Evolutionary conservation across 192 early-diverging fungal species (phyloP).

Genomic region (Rhizoclosmatium globosum): DNA sequence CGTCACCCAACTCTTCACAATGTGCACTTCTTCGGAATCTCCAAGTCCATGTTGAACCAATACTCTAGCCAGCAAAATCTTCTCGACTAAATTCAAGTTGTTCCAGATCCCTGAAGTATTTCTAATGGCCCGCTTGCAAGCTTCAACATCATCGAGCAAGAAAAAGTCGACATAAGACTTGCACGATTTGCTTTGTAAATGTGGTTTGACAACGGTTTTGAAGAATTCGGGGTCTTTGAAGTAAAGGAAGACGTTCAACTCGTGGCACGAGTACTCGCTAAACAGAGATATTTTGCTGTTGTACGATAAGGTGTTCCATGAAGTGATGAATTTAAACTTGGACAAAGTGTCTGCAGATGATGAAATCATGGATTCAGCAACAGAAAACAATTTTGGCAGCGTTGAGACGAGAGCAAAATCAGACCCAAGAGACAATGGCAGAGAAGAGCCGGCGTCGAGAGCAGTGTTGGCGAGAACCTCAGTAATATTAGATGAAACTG

Average conservation of each 20-base stretch:
- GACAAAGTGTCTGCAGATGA: neutral
- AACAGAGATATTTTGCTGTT: neutral
- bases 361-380: conserved; percentile 15
- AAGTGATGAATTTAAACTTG: conserved; percentile 27
- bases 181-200: conserved; percentile 16
- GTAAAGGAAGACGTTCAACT: conserved; percentile 28
- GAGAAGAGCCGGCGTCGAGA: neutral
- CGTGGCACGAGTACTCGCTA: conserved; percentile 33
- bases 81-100: conserved; percentile 19
- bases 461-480: conserved; percentile 13
- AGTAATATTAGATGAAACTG: conserved; percentile 3
- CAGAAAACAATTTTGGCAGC: conserved; percentile 13
- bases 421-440: neutral
- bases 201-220: conserved; percentile 16
- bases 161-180: conserved; percentile 5
- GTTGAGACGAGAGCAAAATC: conserved; percentile 24
- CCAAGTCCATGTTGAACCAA: neutral
- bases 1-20: conserved; percentile 1
- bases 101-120: conserved; percentile 18
- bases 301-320: conserved; percentile 12
- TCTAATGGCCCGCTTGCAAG: neutral
- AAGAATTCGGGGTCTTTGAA: conserved; percentile 34
- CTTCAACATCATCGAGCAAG: conserved; percentile 15
- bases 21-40: neutral
- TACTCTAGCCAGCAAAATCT: conserved; percentile 9